Base-by-base conservation (phyloP, 2,329 filamentous ascomycete species). In the Colletotrichum truncatum region DNA sequence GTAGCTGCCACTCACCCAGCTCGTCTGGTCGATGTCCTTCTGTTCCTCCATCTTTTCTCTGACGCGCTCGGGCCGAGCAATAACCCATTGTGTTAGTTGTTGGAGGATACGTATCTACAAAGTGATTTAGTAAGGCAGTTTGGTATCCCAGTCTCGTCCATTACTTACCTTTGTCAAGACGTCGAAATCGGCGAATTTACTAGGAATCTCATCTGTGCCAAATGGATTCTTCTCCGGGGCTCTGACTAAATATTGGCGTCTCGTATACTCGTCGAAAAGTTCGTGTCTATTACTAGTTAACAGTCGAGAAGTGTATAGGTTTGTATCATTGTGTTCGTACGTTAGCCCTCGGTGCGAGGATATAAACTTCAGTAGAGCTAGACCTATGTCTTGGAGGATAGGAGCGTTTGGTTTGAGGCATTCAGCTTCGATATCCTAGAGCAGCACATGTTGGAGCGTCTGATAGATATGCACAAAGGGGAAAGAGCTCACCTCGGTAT, bases 331-430 rank as follows among this genome's bases (percentile, higher is more conserved):
- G 5, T 23, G 4, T 67, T 85, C 92, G 70, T 87, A 97, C 94
- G 91, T 97, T 49, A 98, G 83, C 68, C 94, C 94, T 69, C 94
- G 91, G 81, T 98, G 94, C 66, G 94, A 97, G 30, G 96, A 98
- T 52, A 98, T 90, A 75, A 92, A 94, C 85, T 98, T 98, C 65
- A 98, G 88, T 18, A 98, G 84, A 58, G 92, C 89, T 46, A 99
- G 85, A 34, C 93, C 95, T 71, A 98, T 93, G 60, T 95, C 89
- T 66, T 91, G 83, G 16, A 99, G 84, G 69, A 90, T 86, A 45
- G 88, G 86, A 1, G 94, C 97, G 30, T 89, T 84, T 16, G 91
- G 90, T 74, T 93, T 94, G 32, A 98, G 82, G 74, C 94, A 97
- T 81, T 97, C 94, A 49, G 86, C 86, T 81, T 98, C 96, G 38